A percentile compares a stretch with the other conserved stretches of the same genome.
Conservation (phyloP, 257 asterid genomes). For the Craterostigma plantagineum region DNA sequence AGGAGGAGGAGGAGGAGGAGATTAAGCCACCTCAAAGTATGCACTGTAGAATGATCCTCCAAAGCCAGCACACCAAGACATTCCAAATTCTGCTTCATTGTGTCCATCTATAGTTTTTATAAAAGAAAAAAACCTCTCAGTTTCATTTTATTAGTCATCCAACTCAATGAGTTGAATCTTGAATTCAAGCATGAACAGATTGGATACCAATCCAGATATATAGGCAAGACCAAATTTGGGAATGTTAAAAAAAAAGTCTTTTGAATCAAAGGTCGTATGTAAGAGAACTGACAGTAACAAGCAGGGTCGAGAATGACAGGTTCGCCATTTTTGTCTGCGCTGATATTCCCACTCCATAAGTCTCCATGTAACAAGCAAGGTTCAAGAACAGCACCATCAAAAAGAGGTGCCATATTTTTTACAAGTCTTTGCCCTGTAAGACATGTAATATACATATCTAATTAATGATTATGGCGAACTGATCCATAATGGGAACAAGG, state of each 20-base stretch:
- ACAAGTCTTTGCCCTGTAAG: conserved; percentile 58
- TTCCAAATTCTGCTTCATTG: conserved; percentile 89
- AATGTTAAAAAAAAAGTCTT: too few relatives aligned
- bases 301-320: conserved; percentile 96
- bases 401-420: conserved; percentile 63
- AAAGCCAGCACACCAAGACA: conserved; percentile 99
- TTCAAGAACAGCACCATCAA: conserved; percentile 45
- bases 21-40: conserved; percentile 56
- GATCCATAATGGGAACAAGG: background rate
- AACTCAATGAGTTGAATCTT: too few relatives aligned
- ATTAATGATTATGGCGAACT: background rate
- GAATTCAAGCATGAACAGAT: too few relatives aligned
- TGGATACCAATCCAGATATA: too few relatives aligned
- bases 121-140: background rate
- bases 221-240: too few relatives aligned
- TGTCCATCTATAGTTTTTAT: conserved; percentile 59
- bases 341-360: conserved; percentile 92
- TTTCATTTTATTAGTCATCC: background rate
- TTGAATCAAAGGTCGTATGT: too few relatives aligned
- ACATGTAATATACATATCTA: background rate
- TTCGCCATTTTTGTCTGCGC: conserved; percentile 65
- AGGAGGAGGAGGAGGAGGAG: background rate
- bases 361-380: conserved; percentile 95
- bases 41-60: conserved; percentile 67
- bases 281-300: conserved; percentile 59